phyloP scores from a whole-genome alignment of 176 grass and related monocot genomes.

The Aegilops umbellulata region DNA sequence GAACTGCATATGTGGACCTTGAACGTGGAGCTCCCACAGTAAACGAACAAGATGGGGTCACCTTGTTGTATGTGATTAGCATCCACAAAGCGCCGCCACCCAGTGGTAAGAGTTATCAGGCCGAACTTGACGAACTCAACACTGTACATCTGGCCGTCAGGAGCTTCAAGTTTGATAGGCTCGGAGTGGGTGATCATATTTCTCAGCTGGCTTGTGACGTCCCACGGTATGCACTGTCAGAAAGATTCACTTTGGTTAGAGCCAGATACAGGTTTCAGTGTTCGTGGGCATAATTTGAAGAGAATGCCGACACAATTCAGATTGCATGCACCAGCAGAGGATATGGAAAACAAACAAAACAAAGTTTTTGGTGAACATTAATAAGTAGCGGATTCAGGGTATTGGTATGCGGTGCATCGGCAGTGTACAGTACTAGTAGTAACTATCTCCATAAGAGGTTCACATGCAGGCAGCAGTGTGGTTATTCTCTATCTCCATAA shows the following conservation, averaged over 20 bases:
- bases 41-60: conserved; percentile 32
- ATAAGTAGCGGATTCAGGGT: no score
- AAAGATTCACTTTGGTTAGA: not conserved
- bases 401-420: no score
- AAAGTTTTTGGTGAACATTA: not conserved
- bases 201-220: not conserved
- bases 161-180: conserved; percentile 16
- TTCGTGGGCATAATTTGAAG: not conserved
- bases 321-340: not conserved
- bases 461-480: no score
- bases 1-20: conserved; percentile 20
- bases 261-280: not conserved
- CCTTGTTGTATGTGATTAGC: conserved; percentile 10
- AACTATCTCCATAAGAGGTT: no score
- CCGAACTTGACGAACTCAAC: not conserved
- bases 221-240: not conserved
- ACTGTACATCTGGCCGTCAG: conserved; percentile 4
- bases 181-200: not conserved
- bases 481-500: no score
- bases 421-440: no score
- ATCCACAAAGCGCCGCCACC: conserved; percentile 33
- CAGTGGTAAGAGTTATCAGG: not conserved
- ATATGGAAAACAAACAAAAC: not conserved
- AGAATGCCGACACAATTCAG: not conserved
- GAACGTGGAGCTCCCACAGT: conserved; percentile 20